Percentiles rank a stretch among this genome's conserved stretches.
Evolutionary conservation across 768 basidiomycete genomes (phyloP).

Genomic region (Serendipita sp.): DNA sequence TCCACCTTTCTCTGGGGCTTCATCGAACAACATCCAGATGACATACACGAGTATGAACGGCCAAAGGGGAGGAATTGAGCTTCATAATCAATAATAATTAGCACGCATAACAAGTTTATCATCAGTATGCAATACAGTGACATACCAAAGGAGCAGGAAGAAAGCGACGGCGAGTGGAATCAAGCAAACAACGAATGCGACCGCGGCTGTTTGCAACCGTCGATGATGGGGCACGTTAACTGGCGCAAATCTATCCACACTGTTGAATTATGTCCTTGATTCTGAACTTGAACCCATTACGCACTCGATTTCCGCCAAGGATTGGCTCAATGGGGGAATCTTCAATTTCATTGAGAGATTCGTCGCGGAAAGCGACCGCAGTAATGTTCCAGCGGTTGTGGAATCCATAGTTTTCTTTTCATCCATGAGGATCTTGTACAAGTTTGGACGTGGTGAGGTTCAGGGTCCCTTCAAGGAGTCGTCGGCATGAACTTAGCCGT

Average conservation of each 20-base stretch:
- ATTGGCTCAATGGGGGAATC: not conserved
- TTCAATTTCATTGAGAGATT: not conserved
- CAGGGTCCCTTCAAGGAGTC: not conserved
- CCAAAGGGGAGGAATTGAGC: slow-evolving; percentile 84
- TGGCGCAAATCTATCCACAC: slow-evolving; percentile 48
- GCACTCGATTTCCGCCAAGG: slow-evolving; percentile 10
- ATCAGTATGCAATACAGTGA: slow-evolving; percentile 12
- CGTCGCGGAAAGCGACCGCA: not conserved
- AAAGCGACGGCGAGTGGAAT: slow-evolving; percentile 48
- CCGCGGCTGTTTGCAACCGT: slow-evolving; percentile 75
- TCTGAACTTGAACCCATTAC: not conserved
- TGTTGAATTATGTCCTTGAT: not conserved
- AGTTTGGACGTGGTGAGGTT: not conserved
- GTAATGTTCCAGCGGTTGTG: not conserved
- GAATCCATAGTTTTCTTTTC: not conserved
- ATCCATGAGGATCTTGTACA: not conserved
- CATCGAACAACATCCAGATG: slow-evolving; percentile 65
- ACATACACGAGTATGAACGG: slow-evolving; percentile 63
- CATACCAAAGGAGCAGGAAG: slow-evolving; percentile 76
- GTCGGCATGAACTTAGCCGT: not conserved
- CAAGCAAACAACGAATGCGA: slow-evolving; percentile 76
- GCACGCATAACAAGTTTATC: not conserved
- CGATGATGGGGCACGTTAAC: slow-evolving; percentile 73
- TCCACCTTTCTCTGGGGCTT: slow-evolving; percentile 57
- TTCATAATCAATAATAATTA: slow-evolving; percentile 19